Conservation (phyloP, 345 rosid species). For the Physaria fendleri region DNA sequence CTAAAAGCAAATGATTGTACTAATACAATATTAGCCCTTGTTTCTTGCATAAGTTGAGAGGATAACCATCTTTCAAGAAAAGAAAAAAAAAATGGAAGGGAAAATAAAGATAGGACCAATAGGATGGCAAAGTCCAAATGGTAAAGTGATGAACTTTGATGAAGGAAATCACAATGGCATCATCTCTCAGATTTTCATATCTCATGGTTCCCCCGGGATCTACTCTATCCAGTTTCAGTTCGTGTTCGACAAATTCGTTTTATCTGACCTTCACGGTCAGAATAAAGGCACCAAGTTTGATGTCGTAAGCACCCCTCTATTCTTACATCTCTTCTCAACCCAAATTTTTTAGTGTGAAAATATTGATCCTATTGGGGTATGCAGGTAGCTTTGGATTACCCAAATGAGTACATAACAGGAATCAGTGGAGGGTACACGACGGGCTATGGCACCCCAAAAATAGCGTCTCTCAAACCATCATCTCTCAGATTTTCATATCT, state of each 20-base stretch:
- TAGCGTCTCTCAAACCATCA: too few relatives aligned
- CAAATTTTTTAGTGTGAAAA: too few relatives aligned
- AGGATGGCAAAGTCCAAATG: slow-evolving; percentile 1
- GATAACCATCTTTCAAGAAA: background rate
- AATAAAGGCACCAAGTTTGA: background rate
- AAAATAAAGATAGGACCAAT: slow-evolving; percentile 21
- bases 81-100: slow-evolving; percentile 8
- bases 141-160: slow-evolving; percentile 10
- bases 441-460: too few relatives aligned
- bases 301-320: slow-evolving; percentile 2
- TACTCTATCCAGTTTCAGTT: slow-evolving; percentile 15
- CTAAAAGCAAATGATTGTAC: background rate
- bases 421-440: too few relatives aligned
- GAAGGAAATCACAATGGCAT: slow-evolving; percentile 15
- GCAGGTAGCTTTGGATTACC: too few relatives aligned
- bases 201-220: background rate
- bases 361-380: too few relatives aligned
- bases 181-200: slow-evolving; percentile 14
- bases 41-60: background rate
- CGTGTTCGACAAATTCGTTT: slow-evolving; percentile 9
- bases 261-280: slow-evolving; percentile 16
- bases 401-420: too few relatives aligned
- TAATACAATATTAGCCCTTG: background rate
- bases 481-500: background rate
- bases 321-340: too few relatives aligned